Base-by-base conservation (phyloP, 163 green algal genomes). In the Scenedesmus sp. region DNA sequence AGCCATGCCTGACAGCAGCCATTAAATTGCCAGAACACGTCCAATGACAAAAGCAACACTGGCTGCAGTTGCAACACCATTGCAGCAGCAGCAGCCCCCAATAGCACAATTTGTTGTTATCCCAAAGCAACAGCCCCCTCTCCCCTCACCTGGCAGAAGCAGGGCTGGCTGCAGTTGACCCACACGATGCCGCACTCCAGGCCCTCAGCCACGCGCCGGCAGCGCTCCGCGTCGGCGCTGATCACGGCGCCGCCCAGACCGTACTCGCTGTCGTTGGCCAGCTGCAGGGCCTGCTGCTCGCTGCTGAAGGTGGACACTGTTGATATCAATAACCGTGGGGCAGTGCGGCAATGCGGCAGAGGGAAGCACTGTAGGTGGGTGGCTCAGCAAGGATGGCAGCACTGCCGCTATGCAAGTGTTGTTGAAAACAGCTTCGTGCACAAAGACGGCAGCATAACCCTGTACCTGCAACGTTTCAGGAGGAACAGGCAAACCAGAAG, bases 81-180 rank as follows among this genome's bases (percentile, higher is more conserved):
- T 20, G 62, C 62, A 70, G 62, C 62, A 70, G 12, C 10, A 70
- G 4, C 62, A 23, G 62, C 62, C 10, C 23, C 46, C 46, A 81
- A 59, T 20, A 10, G 34, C 76, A 84, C 62, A 70, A 10, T 13
- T 23, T 64, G 59, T 64, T 64, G 6, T 79, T 18, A 79, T 23
- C 34, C 34, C 67, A 79, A 26, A 57, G 9, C 73, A 54, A 54
- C 73, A 54, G 6, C 52, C 4, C 13, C 9, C 4, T 2, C 64
- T 12, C 7, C n/a, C 56, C 89, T 77, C 74, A 95, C 90, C 91
- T 97, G 96, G 91, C 93, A 96, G 95, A 99, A 99, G 94, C 95
- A 98, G 18, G 97, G 97, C 95, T 99, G 97, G 16, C 93, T 96
- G 95, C 97, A 99, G 96, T 99, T 98, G 82, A 98, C 92, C 97